Percentiles rank a stretch among this genome's conserved stretches.
Evolutionary conservation across 2,329 filamentous ascomycete species (phyloP).

Genomic region (Purpureocillium lavendulum): DNA sequence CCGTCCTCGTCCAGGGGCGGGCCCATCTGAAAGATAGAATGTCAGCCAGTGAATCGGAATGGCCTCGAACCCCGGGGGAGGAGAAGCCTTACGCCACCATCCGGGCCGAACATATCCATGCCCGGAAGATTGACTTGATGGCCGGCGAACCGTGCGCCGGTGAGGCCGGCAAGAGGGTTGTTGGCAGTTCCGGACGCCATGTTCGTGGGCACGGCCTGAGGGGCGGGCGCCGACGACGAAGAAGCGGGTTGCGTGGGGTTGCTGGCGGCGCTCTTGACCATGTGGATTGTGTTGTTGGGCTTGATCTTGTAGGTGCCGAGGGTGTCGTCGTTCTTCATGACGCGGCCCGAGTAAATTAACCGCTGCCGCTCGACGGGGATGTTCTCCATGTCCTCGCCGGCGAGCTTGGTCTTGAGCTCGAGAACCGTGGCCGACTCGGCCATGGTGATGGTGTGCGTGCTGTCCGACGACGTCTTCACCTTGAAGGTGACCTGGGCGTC

Average conservation of each 20-base stretch:
- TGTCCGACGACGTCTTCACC: conserved; percentile 92
- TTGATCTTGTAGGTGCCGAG: conserved; percentile 89
- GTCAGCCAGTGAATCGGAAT: conserved; percentile 11
- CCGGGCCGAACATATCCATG: conserved; percentile 82
- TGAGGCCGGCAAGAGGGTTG: conserved; percentile 83
- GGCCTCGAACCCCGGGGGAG: neutral
- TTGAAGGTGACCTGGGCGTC: conserved; percentile 87
- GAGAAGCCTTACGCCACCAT: conserved; percentile 70
- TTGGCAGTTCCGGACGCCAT: conserved; percentile 78
- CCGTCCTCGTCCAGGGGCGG: conserved; percentile 74
- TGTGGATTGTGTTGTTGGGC: conserved; percentile 87
- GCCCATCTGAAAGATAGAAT: conserved; percentile 60
- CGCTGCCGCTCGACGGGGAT: conserved; percentile 83
- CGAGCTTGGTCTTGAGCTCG: conserved; percentile 85
- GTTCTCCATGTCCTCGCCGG: conserved; percentile 73
- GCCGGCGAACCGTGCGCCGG: conserved; percentile 87
- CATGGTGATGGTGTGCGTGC: conserved; percentile 76
- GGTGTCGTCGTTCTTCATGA: conserved; percentile 90
- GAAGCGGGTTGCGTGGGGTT: conserved; percentile 48
- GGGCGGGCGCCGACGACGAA: conserved; percentile 30
- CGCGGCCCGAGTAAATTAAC: conserved; percentile 93
- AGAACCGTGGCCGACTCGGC: conserved; percentile 65
- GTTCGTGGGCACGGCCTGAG: conserved; percentile 54
- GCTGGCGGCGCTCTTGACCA: conserved; percentile 93
- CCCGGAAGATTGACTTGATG: conserved; percentile 76